Evolutionary conservation across 2,329 filamentous ascomycete species (phyloP).

Genomic region (Penicillium janthinellum): DNA sequence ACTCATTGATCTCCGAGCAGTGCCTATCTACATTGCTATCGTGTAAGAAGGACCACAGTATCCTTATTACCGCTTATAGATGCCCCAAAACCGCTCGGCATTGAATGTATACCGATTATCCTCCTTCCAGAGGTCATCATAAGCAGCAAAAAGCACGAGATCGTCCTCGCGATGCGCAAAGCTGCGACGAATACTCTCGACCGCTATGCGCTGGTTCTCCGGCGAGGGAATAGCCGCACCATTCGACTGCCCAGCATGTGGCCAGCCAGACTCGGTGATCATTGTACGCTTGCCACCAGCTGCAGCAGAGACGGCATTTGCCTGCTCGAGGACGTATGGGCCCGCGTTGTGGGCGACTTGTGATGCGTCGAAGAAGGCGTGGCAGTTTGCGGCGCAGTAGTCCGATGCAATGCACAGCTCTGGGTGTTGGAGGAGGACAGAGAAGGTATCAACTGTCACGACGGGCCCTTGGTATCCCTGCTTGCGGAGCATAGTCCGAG

Average conservation of each 20-base stretch:
- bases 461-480: conserved; percentile 72
- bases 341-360: conserved; percentile 65
- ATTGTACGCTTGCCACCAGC: conserved; percentile 64
- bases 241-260: conserved; percentile 67
- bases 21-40: conserved; percentile 7
- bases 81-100: conserved; percentile 78
- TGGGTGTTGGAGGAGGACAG: conserved; percentile 66
- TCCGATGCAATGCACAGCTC: conserved; percentile 72
- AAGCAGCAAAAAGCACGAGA: conserved; percentile 75
- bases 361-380: conserved; percentile 77
- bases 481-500: conserved; percentile 58
- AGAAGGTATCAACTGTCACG: conserved; percentile 78
- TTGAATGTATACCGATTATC: conserved; percentile 64
- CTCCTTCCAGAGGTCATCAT: conserved; percentile 78
- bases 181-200: conserved; percentile 63
- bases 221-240: conserved; percentile 67
- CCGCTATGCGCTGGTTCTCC: conserved; percentile 66
- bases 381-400: conserved; percentile 78
- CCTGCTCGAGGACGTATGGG: conserved; percentile 63
- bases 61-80: conserved; percentile 33
- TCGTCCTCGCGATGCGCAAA: conserved; percentile 50
- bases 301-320: conserved; percentile 47
- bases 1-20: neutral
- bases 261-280: conserved; percentile 86
- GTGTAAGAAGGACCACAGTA: neutral